Conservation (phyloP, 306 rosid species). For the Hippophae gyantsensis region DNA sequence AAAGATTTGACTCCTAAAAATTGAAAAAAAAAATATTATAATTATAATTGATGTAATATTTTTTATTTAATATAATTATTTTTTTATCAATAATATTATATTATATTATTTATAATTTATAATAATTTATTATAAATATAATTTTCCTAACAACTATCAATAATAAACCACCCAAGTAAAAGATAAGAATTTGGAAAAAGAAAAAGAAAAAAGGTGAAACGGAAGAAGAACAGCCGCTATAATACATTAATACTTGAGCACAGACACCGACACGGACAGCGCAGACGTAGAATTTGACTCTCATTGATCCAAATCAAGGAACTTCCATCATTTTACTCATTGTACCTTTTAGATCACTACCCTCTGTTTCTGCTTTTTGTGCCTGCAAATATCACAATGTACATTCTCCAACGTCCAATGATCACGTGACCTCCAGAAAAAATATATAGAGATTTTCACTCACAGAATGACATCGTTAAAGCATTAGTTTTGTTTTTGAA, state of each 20-base stretch:
- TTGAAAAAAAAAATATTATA: background rate
- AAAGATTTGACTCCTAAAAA: constrained; percentile 13
- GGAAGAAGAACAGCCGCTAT: no score
- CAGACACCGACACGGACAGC: no score
- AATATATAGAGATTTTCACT: no score
- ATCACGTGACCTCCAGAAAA: background rate
- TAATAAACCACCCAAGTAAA: background rate
- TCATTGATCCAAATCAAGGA: constrained; percentile 68
- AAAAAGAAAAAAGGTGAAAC: no score
- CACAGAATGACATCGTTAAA: no score
- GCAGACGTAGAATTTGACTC: no score
- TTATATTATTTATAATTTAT: no score
- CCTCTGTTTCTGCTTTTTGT: constrained; percentile 84
- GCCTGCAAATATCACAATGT: constrained; percentile 38
- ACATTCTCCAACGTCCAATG: background rate
- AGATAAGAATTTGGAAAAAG: no score
- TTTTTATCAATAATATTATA: background rate
- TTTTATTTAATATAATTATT: constrained; percentile 28
- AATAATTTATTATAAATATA: no score
- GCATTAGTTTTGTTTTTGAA: no score
- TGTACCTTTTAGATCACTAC: constrained; percentile 82
- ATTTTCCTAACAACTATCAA: constrained; percentile 1
- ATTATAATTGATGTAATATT: constrained; percentile 49
- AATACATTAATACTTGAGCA: no score
- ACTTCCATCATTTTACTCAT: constrained; percentile 88